These are phyloP conservation scores for Stromatinia cepivora DNA, from an alignment of 2,329 filamentous ascomycete species.

Conservation along the genomic window DNA sequence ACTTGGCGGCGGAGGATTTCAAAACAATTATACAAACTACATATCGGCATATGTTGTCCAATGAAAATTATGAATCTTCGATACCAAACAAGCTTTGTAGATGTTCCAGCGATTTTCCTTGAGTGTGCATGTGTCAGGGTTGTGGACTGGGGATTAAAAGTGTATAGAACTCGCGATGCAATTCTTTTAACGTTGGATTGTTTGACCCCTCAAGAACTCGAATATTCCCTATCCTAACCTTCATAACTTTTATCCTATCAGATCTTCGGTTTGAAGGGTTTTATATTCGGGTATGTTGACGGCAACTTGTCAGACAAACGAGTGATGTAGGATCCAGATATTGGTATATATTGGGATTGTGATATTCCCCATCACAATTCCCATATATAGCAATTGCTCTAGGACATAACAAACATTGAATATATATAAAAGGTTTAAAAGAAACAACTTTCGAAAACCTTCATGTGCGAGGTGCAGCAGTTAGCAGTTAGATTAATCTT, in stretches of 20 bases:
- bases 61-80: not conserved
- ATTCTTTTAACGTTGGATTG: not conserved
- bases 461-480: no score
- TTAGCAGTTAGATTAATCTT: not conserved
- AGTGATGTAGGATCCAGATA: not conserved
- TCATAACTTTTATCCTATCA: not conserved
- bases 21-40: not conserved
- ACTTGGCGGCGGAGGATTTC: constrained; percentile 3
- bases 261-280: not conserved
- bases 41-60: not conserved
- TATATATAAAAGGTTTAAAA: no score
- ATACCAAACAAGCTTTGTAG: constrained; percentile 3
- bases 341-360: no score
- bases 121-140: not conserved
- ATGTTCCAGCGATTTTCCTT: not conserved
- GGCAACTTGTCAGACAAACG: not conserved
- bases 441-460: no score
- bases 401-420: no score
- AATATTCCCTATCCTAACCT: not conserved
- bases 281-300: not conserved
- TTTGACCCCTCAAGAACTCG: not conserved
- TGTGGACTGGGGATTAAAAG: not conserved
- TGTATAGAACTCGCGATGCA: not conserved
- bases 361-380: no score
- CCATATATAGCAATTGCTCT: no score